Evolutionary conservation across 2,329 filamentous ascomycete species (phyloP).

Genomic region (Calonectria pseudoreteaudii): DNA sequence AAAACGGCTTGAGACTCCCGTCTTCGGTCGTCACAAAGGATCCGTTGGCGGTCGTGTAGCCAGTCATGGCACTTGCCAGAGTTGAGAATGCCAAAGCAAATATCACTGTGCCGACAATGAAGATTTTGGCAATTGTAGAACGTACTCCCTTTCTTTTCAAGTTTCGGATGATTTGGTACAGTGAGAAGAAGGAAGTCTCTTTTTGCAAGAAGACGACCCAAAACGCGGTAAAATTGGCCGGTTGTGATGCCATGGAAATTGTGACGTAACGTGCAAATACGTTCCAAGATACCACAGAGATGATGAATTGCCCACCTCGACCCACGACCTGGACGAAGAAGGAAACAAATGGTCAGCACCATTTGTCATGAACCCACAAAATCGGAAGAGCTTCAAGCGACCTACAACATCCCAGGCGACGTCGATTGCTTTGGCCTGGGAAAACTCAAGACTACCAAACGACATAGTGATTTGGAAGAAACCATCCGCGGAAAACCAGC

Average conservation of each 20-base stretch:
- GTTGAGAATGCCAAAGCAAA: background rate
- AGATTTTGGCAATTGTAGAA: background rate
- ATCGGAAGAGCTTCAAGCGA: background rate
- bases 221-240: background rate
- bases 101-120: background rate
- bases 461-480: background rate
- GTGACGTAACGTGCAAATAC: background rate
- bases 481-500: background rate
- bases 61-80: background rate
- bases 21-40: background rate
- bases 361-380: no score
- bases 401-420: background rate
- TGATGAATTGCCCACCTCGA: background rate
- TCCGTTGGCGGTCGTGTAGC: background rate
- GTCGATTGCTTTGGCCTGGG: background rate
- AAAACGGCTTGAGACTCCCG: background rate
- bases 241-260: background rate
- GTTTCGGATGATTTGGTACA: background rate
- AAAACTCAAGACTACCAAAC: background rate
- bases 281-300: background rate
- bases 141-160: background rate
- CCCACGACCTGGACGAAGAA: background rate
- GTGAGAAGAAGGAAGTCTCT: background rate
- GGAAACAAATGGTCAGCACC: background rate
- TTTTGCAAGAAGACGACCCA: background rate